Evolutionary conservation across 352 stramenopile genomes (phyloP).

Genomic region (Globisporangium paddicum): DNA sequence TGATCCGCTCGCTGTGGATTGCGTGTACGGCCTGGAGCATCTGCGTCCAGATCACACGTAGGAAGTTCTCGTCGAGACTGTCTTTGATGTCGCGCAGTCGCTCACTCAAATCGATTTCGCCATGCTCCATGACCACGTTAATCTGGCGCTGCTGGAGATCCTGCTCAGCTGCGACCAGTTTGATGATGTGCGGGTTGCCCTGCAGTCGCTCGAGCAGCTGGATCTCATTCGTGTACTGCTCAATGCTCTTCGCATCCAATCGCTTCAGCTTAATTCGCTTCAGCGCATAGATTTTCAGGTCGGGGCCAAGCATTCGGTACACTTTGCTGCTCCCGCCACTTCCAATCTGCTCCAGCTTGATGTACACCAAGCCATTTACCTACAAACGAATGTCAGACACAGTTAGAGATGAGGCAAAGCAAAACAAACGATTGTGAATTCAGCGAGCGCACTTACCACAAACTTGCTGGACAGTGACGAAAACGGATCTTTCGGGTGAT

Average conservation of each 20-base stretch:
- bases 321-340: conserved; percentile 97
- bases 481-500: conserved; percentile 35
- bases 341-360: conserved; percentile 96
- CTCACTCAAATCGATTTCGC: conserved; percentile 96
- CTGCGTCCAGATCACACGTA: conserved; percentile 98
- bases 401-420: conserved; percentile 2
- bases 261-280: conserved; percentile 97
- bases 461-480: conserved; percentile 54
- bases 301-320: conserved; percentile 91
- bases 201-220: conserved; percentile 90
- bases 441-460: conserved; percentile 22
- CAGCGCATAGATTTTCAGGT: conserved; percentile 95
- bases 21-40: conserved; percentile 97
- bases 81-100: conserved; percentile 82
- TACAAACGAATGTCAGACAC: conserved; percentile 1
- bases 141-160: conserved; percentile 77
- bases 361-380: conserved; percentile 92
- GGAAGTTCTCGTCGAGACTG: conserved; percentile 95
- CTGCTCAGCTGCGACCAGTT: conserved; percentile 92
- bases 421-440: not conserved
- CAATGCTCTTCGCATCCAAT: conserved; percentile 87
- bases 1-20: conserved; percentile 96
- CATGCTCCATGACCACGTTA: conserved; percentile 95
- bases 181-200: conserved; percentile 96
- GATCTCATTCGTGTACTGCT: conserved; percentile 98